Evolutionary conservation across 352 stramenopile species (phyloP), one percentile per base, ranked within the genome.

Genomic region (Globisporangium canariense): DNA sequence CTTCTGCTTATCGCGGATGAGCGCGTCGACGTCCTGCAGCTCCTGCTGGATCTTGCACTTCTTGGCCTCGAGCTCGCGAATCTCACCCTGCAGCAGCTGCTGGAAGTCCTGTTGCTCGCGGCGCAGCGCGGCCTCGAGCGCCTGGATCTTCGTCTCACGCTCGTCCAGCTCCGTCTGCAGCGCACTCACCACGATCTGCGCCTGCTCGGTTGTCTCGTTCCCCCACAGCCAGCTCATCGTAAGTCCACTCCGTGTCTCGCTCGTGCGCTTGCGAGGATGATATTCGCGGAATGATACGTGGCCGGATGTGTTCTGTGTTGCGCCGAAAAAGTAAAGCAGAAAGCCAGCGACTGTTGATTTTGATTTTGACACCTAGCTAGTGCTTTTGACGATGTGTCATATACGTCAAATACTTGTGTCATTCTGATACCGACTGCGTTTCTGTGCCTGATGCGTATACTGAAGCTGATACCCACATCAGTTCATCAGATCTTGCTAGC

Each of bases 131-230:
- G 74, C 78, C 71, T 91, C 81, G 18, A 94, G 73, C 65, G 82
- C 83, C 72, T 90, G 75, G 64, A 94, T 91, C 69, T 91, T 92
- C 36, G 56, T 70, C 73, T 94, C 83, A 34, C 86, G 86, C 74
- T 90, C 86, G 64, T 94, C 86, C 60, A 94, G 64, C 66, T 94
- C 86, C 62, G 71, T 76, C 70, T 94, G 86, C 65, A 94, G 69
- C 49, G 86, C 84, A 61, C 75, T 90, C 65, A 94, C 83, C 41
- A 94, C 86, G 63, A 93, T 89, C 67, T 92, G 83, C 65, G 86
- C 86, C 73, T 94, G 86, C 69, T 92, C 86, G 41, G 81, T 89
- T 63, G 86, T 93, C 75, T 91, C 86, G 64, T 94, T 92, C 20
- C 76, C 80, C 86, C 86, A 94, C 50, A 94, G 57, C 86, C 86